Conservation (phyloP, 163 green algal species). For the Scenedesmus sp. region DNA sequence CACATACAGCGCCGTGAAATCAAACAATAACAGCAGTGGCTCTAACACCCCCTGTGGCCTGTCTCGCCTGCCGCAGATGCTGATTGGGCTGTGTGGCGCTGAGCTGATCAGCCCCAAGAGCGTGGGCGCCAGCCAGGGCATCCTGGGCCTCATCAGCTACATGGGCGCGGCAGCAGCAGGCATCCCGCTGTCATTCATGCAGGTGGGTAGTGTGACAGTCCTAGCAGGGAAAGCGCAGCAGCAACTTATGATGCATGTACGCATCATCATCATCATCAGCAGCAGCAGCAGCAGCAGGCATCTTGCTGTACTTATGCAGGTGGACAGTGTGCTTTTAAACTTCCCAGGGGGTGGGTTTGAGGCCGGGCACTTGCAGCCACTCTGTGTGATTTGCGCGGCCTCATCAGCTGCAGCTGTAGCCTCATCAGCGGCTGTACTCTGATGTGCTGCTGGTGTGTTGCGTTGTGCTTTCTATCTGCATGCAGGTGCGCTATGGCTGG, state of each 20-base stretch:
- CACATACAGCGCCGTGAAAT: not conserved
- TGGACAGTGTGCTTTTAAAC: too few species aligned
- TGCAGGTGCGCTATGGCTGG: conserved; percentile 62
- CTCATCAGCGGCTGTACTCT: too few species aligned
- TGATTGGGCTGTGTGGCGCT: conserved; percentile 83
- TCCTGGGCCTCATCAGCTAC: conserved; percentile 77
- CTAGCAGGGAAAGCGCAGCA: too few species aligned
- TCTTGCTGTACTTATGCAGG: too few species aligned
- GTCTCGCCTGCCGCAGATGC: conserved; percentile 64
- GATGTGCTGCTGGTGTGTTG: too few species aligned
- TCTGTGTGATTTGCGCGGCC: too few species aligned
- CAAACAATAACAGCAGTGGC: too few species aligned
- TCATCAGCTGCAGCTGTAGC: too few species aligned
- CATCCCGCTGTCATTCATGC: conserved; percentile 57
- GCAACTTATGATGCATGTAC: too few species aligned
- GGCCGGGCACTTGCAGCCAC: too few species aligned
- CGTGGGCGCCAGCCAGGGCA: conserved; percentile 69
- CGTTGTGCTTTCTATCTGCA: too few species aligned
- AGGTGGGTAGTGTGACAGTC: not conserved
- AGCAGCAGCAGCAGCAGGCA: not conserved
- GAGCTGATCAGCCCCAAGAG: conserved; percentile 70
- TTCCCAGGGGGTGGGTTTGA: too few species aligned
- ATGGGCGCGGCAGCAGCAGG: conserved; percentile 68
- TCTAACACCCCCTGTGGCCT: not conserved
- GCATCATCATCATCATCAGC: not conserved